Base-by-base conservation (phyloP, 2,329 filamentous ascomycete species). In the Oidium heveae region DNA sequence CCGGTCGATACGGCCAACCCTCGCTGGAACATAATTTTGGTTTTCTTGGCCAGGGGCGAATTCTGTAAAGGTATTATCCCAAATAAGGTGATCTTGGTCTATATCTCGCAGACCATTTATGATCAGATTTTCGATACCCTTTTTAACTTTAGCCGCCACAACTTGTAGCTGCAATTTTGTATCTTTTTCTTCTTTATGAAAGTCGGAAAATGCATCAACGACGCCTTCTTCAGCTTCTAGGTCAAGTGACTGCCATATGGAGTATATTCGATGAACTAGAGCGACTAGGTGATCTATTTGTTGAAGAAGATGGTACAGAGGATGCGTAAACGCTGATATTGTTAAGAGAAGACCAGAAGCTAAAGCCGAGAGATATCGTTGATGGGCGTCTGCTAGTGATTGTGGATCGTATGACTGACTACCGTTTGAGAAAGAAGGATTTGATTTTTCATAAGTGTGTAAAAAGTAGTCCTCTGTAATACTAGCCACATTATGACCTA, bases 201-300 rank as follows among this genome's bases (percentile, higher is more conserved):
- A 76, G 63, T 86, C 79, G 1, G 80, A 74, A 62, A 83, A 80
- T 0, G 80, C 78, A 63, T 86, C 85, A 4, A 88, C 77, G 0
- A 91, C 84, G 6, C 85, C 86, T 55, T 86, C 82, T 61, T 94
- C 86, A 4, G 77, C 74, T 66, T 94, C 85, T 0, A 93, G 74
- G 64, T 94, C 87, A 37, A 86, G 72, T 0, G 82, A 80, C 18
- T 77, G 76, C 72, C 88, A 91, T 52, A 91, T 78, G 1, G 72
- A 73, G 59, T 91, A 80, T 0, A 94, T 73, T 2, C 86, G 82
- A 54, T 79, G 75, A 49, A 91, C 75, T 41, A 87, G 77, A 0
- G 85, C 82, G 28, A 86, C 79, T 12, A 94, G 79, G 60, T 82
- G 82, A 66, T 95, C 88, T n/a, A 86, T 76, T 61, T 84, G 78